phyloP scores from a whole-genome alignment of 768 basidiomycete genomes.

The Terana coerulea region DNA sequence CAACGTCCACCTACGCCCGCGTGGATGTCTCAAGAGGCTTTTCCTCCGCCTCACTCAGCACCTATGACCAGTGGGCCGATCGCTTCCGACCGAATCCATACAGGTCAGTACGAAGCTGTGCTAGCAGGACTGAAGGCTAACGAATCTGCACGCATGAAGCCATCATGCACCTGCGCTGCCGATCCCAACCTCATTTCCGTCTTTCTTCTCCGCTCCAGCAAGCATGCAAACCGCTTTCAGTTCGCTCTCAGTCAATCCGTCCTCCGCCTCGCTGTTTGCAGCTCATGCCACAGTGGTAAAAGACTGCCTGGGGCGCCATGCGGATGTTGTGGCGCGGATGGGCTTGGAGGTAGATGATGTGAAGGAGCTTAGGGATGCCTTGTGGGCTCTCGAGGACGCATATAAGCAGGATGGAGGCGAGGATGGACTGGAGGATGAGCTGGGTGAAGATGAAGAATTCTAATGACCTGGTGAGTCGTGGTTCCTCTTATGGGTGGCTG shows the following conservation, averaged over 20 bases:
- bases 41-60: slow-evolving; percentile 36
- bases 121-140: no score
- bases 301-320: slow-evolving; percentile 36
- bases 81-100: slow-evolving; percentile 30
- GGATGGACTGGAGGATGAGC: slow-evolving; percentile 20
- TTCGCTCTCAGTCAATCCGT: slow-evolving; percentile 38
- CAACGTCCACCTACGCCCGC: slow-evolving; percentile 32
- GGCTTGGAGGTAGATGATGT: slow-evolving; percentile 54
- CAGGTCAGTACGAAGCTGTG: slow-evolving; percentile 30
- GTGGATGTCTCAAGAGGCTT: slow-evolving; percentile 62
- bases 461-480: not conserved
- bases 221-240: slow-evolving; percentile 1
- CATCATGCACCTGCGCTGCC: slow-evolving; percentile 51
- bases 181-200: slow-evolving; percentile 57
- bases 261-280: slow-evolving; percentile 39
- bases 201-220: slow-evolving; percentile 30
- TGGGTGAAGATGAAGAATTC: slow-evolving; percentile 17
- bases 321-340: slow-evolving; percentile 30
- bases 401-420: slow-evolving; percentile 32
- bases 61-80: no score
- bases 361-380: slow-evolving; percentile 48
- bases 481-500: not conserved
- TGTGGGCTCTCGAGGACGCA: slow-evolving; percentile 57
- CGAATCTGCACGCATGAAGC: no score
- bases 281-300: slow-evolving; percentile 52